Conservation (phyloP, 2,329 filamentous ascomycete species). For the Coniochaeta hoffmannii region DNA sequence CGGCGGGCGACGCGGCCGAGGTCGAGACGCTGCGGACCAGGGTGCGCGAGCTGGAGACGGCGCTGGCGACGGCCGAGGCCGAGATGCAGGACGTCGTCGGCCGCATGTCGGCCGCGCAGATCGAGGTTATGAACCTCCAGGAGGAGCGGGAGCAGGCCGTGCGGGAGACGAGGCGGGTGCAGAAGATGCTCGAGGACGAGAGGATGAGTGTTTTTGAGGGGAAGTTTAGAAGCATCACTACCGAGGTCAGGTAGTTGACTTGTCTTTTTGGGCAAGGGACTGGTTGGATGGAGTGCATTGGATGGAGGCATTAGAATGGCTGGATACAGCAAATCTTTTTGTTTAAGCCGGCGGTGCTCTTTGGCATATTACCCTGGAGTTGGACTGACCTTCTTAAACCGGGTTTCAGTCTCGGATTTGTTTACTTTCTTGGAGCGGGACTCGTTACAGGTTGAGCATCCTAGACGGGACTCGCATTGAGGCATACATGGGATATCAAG, state of each 20-base stretch:
- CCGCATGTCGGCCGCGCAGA: slow-evolving; percentile 75
- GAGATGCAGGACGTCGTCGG: slow-evolving; percentile 82
- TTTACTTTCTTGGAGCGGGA: slow-evolving; percentile 1
- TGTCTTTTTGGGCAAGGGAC: too few relatives aligned
- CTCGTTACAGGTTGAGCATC: slow-evolving; percentile 1
- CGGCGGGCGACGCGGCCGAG: slow-evolving; percentile 53
- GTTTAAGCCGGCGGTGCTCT: background rate
- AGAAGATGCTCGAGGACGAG: slow-evolving; percentile 59
- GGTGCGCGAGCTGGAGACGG: slow-evolving; percentile 78
- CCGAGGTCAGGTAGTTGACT: slow-evolving; percentile 1
- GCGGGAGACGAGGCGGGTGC: slow-evolving; percentile 61
- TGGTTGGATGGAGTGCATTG: background rate
- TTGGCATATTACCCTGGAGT: slow-evolving; percentile 1
- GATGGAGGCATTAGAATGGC: background rate
- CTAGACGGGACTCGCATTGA: background rate
- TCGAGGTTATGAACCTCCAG: slow-evolving; percentile 74
- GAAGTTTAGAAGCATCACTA: slow-evolving; percentile 26
- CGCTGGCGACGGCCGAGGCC: slow-evolving; percentile 64
- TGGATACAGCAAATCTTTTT: background rate
- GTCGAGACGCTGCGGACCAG: slow-evolving; percentile 69
- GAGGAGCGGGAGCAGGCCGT: slow-evolving; percentile 68
- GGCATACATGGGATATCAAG: background rate
- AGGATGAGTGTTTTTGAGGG: slow-evolving; percentile 45
- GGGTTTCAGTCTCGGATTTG: background rate
- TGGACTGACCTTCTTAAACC: background rate